These are phyloP conservation scores for Pseudogymnoascus sp. DNA, from an alignment of 2,329 filamentous ascomycete species.

Conservation along the genomic window DNA sequence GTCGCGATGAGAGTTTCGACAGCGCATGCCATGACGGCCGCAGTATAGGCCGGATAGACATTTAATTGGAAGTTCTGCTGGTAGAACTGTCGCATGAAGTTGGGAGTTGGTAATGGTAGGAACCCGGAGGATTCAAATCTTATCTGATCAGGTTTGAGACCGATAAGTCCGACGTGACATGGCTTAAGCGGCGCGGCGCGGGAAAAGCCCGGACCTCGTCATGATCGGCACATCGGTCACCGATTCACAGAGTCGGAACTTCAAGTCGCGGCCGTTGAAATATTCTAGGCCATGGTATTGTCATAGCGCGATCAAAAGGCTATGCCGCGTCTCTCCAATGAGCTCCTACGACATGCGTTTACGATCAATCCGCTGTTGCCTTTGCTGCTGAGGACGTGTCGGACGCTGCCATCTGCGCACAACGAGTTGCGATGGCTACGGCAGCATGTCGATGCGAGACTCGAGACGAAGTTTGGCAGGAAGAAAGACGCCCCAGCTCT, in stretches of 20 bases:
- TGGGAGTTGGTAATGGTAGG: not conserved
- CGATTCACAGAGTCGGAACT: not conserved
- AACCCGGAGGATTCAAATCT: not conserved
- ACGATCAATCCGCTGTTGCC: slow-evolving; percentile 49
- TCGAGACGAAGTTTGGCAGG: slow-evolving; percentile 14
- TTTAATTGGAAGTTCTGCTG: not conserved
- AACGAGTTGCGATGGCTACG: slow-evolving; percentile 69
- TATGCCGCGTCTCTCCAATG: slow-evolving; percentile 59
- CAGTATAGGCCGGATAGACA: slow-evolving; percentile 17
- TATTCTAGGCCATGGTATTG: not conserved
- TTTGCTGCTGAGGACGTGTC: slow-evolving; percentile 55
- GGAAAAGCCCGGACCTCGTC: not conserved
- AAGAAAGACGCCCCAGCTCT: slow-evolving; percentile 14
- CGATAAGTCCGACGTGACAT: not conserved
- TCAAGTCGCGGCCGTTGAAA: not conserved
- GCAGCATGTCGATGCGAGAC: slow-evolving; percentile 42
- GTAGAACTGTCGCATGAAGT: not conserved
- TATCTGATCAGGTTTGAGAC: not conserved
- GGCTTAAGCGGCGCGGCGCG: not conserved
- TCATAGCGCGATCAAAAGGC: not conserved
- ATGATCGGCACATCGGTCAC: not conserved
- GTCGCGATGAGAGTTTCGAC: slow-evolving; percentile 18
- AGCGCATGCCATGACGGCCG: slow-evolving; percentile 17
- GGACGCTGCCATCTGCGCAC: slow-evolving; percentile 53
- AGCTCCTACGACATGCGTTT: slow-evolving; percentile 47